Evolutionary conservation across 495 filamentous ascomycete genomes (phyloP), one percentile per base, ranked within the genome.

Genomic region (Zalerion maritima): DNA sequence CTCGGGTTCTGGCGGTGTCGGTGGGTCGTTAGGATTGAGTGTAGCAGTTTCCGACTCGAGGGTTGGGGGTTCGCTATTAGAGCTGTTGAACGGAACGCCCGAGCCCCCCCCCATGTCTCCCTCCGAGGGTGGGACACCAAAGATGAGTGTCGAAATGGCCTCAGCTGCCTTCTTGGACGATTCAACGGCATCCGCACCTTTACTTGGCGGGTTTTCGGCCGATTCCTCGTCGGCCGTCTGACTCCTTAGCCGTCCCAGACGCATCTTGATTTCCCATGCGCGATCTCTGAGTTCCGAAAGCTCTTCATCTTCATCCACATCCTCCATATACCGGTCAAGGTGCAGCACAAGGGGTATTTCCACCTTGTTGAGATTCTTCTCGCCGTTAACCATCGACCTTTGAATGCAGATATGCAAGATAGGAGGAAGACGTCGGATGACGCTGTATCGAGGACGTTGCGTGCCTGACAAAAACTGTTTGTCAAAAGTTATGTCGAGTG

Each of bases 301-400:
- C 3, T 61, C 49, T 0, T 67, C 62, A 16, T 69, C 56, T 18
- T 63, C 58, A 2, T 65, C 66, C 0, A 57, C 50, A 28, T 89
- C 79, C n/a, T n/a, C n/a, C 62, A 91, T 76, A 50, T 87, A 97
- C 9, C 86, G 71, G 52, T 96, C 89, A 26, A 97, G 60, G 46
- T 78, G 94, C 18, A 97, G 69, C 2, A 65, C 72, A 28, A 87
- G 74, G 11, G 71, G 67, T 14, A 97, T 65, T 8, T 66, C 58
- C 12, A 96, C 60, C 21, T 80, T 78, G 28, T 85, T 73, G 16
- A 75, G 73, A 6, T 83, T 83, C 38, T 94, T 94, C 44, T 65
- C 75, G 0, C 61, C 55, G 29, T 80, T 74, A 28, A 69, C 85
- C 19, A 75, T 72, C 6, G 76, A 73, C 13, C 89, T 71, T 42